Evolutionary conservation across 2,329 filamentous ascomycete species (phyloP).

Genomic region (Penicillium capsulatum): DNA sequence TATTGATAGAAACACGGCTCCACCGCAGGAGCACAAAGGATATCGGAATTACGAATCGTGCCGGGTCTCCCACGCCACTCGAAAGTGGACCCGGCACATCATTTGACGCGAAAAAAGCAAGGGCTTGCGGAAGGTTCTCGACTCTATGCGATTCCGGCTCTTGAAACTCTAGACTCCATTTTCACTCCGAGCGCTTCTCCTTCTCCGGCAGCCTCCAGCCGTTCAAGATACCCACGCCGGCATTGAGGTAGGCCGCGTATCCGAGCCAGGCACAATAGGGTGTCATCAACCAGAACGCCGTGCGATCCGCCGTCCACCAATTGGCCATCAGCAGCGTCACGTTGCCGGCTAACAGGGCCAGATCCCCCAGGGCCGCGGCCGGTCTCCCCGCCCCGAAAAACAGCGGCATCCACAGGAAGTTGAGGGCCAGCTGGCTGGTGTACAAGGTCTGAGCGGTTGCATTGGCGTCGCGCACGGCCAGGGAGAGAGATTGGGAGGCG

Average conservation of each 20-base stretch:
- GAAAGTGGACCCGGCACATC: conserved; percentile 1
- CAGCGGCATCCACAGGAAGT: conserved; percentile 85
- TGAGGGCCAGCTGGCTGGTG: conserved; percentile 77
- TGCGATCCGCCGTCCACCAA: conserved; percentile 69
- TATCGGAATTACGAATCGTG: conserved; percentile 13
- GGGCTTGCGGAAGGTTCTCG: too few species aligned
- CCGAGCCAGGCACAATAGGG: conserved; percentile 84
- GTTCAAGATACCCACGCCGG: conserved; percentile 64
- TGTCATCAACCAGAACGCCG: conserved; percentile 68
- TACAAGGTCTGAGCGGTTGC: conserved; percentile 74
- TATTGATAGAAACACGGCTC: conserved; percentile 18
- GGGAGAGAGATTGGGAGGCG: conserved; percentile 57
- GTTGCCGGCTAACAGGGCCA: conserved; percentile 66
- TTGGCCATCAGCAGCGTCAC: conserved; percentile 70
- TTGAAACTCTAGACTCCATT: too few species aligned
- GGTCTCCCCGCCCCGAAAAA: conserved; percentile 79
- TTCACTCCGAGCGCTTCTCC: conserved; percentile 42
- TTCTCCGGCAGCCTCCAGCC: conserved; percentile 51
- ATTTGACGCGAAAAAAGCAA: not conserved
- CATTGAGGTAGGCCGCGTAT: conserved; percentile 82
- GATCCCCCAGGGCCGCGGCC: conserved; percentile 68
- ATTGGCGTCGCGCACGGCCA: conserved; percentile 55
- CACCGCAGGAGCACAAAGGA: conserved; percentile 3
- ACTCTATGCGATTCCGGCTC: too few species aligned
- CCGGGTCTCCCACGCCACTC: conserved; percentile 7